phyloP scores from a whole-genome alignment of 352 stramenopile genomes.

The Globisporangium takayamanum region DNA sequence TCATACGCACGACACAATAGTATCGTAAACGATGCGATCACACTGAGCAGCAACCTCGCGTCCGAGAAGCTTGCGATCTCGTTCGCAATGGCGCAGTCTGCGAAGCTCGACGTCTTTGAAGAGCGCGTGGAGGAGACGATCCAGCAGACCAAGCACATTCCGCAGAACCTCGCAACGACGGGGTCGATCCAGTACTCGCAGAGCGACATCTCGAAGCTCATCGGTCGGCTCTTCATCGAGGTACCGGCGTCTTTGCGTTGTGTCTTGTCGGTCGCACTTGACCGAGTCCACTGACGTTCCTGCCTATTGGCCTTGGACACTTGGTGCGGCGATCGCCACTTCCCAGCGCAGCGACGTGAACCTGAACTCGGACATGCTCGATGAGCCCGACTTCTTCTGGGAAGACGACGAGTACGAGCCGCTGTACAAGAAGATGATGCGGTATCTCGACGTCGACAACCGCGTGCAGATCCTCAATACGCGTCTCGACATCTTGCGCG shows the following conservation, averaged over 20 bases:
- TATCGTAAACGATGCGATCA: constrained; percentile 83
- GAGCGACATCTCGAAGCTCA: constrained; percentile 88
- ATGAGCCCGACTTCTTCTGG: constrained; percentile 94
- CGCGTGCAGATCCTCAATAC: constrained; percentile 92
- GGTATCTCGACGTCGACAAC: constrained; percentile 91
- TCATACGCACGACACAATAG: neutral
- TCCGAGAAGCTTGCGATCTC: constrained; percentile 90
- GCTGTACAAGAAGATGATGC: constrained; percentile 88
- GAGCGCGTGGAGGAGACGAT: constrained; percentile 86
- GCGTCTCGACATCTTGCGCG: constrained; percentile 89
- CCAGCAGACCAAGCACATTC: constrained; percentile 84
- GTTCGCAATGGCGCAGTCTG: constrained; percentile 91
- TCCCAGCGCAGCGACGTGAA: constrained; percentile 88
- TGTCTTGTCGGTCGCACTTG: neutral
- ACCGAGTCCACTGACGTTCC: too few species aligned
- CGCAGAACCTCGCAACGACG: constrained; percentile 79
- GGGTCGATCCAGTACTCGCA: constrained; percentile 90
- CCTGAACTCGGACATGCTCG: constrained; percentile 92
- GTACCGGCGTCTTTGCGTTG: constrained; percentile 12
- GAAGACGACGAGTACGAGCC: constrained; percentile 91
- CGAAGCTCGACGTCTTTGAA: constrained; percentile 92
- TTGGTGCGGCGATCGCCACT: neutral
- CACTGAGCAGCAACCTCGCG: constrained; percentile 67
- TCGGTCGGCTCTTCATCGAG: constrained; percentile 88
- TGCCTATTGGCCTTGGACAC: neutral